These are phyloP conservation scores for Metschnikowia noctiluminum DNA, from an alignment of 805 yeast species.

Conservation along the genomic window DNA sequence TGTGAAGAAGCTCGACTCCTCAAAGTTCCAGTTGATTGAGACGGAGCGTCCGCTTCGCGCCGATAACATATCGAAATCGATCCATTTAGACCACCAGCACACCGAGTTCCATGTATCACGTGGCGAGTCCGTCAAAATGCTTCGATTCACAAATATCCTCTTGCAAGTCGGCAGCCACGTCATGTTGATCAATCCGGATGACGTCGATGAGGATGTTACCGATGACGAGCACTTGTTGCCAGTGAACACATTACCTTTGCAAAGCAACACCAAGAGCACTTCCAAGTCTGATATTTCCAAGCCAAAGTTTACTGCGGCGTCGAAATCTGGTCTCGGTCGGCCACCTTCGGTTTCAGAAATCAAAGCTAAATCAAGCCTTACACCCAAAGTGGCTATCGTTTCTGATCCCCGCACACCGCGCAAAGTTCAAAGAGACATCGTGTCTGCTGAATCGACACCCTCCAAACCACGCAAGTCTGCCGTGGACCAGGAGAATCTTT, in stretches of 20 bases:
- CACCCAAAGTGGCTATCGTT: conserved; percentile 6
- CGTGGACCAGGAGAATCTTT: conserved; percentile 5
- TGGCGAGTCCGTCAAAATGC: conserved; percentile 63
- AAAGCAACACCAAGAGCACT: background rate
- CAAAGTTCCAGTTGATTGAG: conserved; percentile 20
- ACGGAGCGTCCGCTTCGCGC: conserved; percentile 21
- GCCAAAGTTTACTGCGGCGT: background rate
- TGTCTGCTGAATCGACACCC: conserved; percentile 8
- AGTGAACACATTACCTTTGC: background rate
- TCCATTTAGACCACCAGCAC: conserved; percentile 39
- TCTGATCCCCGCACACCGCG: conserved; percentile 7
- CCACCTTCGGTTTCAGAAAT: background rate
- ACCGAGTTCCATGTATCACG: conserved; percentile 57
- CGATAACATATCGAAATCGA: conserved; percentile 29
- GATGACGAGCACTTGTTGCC: conserved; percentile 39
- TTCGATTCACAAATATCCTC: conserved; percentile 56
- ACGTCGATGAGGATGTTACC: conserved; percentile 41
- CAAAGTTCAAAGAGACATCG: background rate
- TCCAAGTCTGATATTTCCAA: too few relatives aligned
- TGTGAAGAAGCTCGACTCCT: conserved; percentile 23
- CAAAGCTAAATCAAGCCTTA: background rate
- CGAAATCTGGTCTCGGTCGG: background rate
- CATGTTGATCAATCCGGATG: conserved; percentile 48
- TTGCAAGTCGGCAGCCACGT: conserved; percentile 70
- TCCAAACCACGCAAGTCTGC: conserved; percentile 2